Evolutionary conservation across 75 land plant species (phyloP), one percentile per base, ranked within the genome.

Genomic region (Azolla pinnata): DNA sequence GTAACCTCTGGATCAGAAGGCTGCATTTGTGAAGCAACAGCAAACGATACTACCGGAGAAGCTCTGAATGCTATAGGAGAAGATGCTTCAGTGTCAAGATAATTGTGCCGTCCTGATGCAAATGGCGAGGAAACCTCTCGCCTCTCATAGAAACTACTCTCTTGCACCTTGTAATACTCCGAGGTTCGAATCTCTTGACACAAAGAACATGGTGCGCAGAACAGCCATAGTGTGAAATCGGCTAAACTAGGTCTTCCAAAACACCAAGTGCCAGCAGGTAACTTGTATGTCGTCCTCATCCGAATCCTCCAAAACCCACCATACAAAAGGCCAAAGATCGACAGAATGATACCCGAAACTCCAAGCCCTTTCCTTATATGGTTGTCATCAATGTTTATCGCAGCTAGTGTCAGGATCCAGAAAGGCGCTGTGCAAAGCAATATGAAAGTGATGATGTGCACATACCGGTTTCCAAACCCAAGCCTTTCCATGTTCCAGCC

Each of bases 401-500:
- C 88, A 42, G 97, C 80, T 42, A 90, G 60, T 61, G 61, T 63
- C 68, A 90, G 87, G 21, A 90, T 70, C 72, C 76, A 81, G 29
- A 67, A 83, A 1, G 97, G 97, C 34, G 93, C 87, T 24, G 59
- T 40, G 64, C 85, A 81, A n/a, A 90, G 72, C 32, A 90, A 69
- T n/a, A 87, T 19, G 66, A 90, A 90, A 42, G 97, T 90, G n/a
- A 72, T 65, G 51, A 76, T 77, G 57, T 90, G 97, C 38, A 90
- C 88, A 55, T 83, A 90, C 80, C 87, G 86, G 75, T 90, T 90
- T 26, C 97, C 97, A 60, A 90, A 81, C 0, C 97, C 97, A 12
- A 90, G 77, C 62, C 97, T 81, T 32, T 87, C 97, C 85, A 90
- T 81, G 69, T 90, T 90, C 85, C 92, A 90, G 20, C 97, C 97